Evolutionary conservation across 495 filamentous ascomycete species (phyloP).

Genomic region (Cercophora newfieldiana): DNA sequence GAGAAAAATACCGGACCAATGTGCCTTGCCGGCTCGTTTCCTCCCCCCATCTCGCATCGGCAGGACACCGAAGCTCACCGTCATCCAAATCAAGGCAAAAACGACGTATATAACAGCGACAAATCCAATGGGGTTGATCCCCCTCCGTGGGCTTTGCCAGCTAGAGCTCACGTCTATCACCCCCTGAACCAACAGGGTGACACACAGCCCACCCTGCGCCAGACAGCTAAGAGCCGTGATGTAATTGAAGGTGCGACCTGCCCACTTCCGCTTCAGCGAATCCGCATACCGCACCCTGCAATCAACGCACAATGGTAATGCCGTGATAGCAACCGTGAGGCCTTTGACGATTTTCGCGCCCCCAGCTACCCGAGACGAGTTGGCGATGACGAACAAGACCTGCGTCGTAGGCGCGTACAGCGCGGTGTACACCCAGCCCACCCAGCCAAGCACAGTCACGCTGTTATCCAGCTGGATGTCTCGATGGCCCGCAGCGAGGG

Average conservation of each 20-base stretch:
- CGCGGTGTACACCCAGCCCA: constrained; percentile 12
- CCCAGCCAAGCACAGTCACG: constrained; percentile 10
- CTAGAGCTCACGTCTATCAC: neutral
- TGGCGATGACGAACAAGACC: constrained; percentile 11
- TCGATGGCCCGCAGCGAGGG: neutral
- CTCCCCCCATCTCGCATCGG: constrained; percentile 22
- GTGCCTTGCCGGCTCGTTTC: neutral
- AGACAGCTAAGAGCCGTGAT: constrained; percentile 1
- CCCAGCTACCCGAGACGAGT: constrained; percentile 4
- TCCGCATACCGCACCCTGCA: constrained; percentile 15
- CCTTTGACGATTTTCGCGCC: constrained; percentile 19
- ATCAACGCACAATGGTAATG: constrained; percentile 18
- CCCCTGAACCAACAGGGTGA: constrained; percentile 4
- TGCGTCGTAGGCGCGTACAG: constrained; percentile 10
- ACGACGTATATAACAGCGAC: constrained; percentile 6
- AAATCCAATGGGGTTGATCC: neutral
- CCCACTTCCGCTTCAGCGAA: neutral
- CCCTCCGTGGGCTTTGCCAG: neutral
- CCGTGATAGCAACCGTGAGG: constrained; percentile 13
- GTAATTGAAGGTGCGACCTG: neutral
- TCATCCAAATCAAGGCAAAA: constrained; percentile 13
- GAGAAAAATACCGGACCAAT: constrained; percentile 11
- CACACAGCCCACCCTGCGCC: constrained; percentile 10
- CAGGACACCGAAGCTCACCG: constrained; percentile 1
- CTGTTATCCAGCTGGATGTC: neutral